These are phyloP conservation scores for Litchi chinensis DNA, from an alignment of 345 rosid species.

Conservation along the genomic window DNA sequence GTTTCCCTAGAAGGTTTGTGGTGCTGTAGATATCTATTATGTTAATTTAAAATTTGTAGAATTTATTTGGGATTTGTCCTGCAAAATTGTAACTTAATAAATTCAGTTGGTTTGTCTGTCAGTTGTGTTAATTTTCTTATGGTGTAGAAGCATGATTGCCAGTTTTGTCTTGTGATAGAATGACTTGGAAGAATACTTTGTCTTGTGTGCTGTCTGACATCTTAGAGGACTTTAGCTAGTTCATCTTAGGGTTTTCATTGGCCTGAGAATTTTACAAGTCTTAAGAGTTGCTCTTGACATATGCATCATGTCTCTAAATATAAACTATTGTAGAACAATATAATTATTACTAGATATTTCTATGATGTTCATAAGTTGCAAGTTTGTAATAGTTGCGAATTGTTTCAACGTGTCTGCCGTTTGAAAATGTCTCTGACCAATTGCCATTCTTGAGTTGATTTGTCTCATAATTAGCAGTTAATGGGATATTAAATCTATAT, in stretches of 20 bases:
- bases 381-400: not conserved
- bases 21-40: slow-evolving; percentile 13
- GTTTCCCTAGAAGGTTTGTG: slow-evolving; percentile 58
- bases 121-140: not conserved
- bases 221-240: not conserved
- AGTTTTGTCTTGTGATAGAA: not conserved
- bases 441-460: not conserved
- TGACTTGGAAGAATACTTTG: slow-evolving; percentile 3
- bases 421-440: not conserved
- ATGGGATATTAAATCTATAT: not conserved
- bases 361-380: slow-evolving; percentile 3
- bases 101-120: not conserved
- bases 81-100: not conserved
- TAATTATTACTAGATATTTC: not conserved
- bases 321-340: not conserved
- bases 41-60: not conserved
- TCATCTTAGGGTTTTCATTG: not conserved
- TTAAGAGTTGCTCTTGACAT: not conserved
- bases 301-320: not conserved
- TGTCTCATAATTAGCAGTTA: not conserved
- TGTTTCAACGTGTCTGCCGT: not conserved
- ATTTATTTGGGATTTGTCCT: not conserved
- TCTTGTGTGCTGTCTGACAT: not conserved
- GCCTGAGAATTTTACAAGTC: not conserved
- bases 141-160: not conserved